Percentiles rank a stretch among this genome's conserved stretches.
Conservation (phyloP, 2,329 filamentous ascomycete species). For the Pseudogymnoascus destructans region DNA sequence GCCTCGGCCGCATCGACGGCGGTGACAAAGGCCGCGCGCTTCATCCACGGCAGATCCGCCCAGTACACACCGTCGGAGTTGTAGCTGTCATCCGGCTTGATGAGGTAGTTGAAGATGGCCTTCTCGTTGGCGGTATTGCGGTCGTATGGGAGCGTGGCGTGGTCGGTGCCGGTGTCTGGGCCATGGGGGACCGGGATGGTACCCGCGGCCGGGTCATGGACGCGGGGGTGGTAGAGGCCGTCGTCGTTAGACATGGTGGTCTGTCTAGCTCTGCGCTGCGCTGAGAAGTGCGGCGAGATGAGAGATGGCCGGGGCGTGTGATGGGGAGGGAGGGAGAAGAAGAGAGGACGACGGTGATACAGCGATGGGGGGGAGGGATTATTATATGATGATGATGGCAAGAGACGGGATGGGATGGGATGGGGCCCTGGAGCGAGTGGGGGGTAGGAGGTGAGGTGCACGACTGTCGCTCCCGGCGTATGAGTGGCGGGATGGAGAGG, state of each 20-base stretch:
- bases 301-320: neutral
- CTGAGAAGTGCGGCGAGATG: neutral
- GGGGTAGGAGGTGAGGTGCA: neutral
- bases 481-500: neutral
- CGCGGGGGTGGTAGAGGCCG: constrained; percentile 17
- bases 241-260: constrained; percentile 10
- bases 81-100: constrained; percentile 82
- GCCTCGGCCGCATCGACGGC: constrained; percentile 60
- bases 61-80: constrained; percentile 76
- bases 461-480: neutral
- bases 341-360: neutral
- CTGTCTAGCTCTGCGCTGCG: neutral
- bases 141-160: constrained; percentile 15
- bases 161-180: constrained; percentile 23
- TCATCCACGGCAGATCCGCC: constrained; percentile 64
- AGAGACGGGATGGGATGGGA: neutral
- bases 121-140: constrained; percentile 31
- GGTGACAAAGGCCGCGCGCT: constrained; percentile 64
- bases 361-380: neutral
- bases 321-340: neutral
- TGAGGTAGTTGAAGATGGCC: constrained; percentile 61
- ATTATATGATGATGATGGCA: neutral
- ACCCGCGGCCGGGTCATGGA: constrained; percentile 21
- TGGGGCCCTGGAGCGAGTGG: neutral
- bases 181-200: constrained; percentile 23